Conservation (phyloP, 2,329 filamentous ascomycete genomes). For the Fusarium robinianum region DNA sequence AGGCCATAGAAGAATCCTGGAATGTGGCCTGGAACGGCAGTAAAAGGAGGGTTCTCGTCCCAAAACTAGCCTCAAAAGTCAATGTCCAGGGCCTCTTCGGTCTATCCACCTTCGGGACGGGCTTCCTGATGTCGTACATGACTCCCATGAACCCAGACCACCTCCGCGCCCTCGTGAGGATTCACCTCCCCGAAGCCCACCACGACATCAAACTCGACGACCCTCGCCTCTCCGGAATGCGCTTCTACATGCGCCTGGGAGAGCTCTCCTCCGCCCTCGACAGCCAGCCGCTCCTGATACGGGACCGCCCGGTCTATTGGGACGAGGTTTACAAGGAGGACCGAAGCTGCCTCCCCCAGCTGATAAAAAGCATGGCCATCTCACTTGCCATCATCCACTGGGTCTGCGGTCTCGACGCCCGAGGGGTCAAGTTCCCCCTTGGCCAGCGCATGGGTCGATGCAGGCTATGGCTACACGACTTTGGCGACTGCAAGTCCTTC, state of each 20-base stretch:
- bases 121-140: slow-evolving; percentile 13
- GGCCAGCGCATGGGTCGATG: background rate
- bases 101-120: background rate
- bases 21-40: background rate
- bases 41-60: background rate
- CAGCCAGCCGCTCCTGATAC: slow-evolving; percentile 1
- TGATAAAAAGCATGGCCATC: slow-evolving; percentile 24
- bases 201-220: background rate
- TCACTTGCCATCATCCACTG: slow-evolving; percentile 35
- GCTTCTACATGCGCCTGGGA: slow-evolving; percentile 16
- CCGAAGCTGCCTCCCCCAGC: background rate
- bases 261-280: slow-evolving; percentile 1
- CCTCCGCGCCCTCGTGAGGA: background rate
- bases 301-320: slow-evolving; percentile 29
- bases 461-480: slow-evolving; percentile 32
- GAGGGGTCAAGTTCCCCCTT: slow-evolving; percentile 31
- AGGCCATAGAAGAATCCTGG: slow-evolving; percentile 4
- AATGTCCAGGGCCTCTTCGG: background rate
- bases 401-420: slow-evolving; percentile 28
- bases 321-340: slow-evolving; percentile 26
- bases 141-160: slow-evolving; percentile 6
- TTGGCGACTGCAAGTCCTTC: slow-evolving; percentile 25
- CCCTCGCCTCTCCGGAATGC: slow-evolving; percentile 6
- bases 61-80: slow-evolving; percentile 3
- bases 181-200: slow-evolving; percentile 1